These are phyloP conservation scores for Arthrobotrys musiformis DNA, from an alignment of 2,329 filamentous ascomycete species.

Conservation along the genomic window DNA sequence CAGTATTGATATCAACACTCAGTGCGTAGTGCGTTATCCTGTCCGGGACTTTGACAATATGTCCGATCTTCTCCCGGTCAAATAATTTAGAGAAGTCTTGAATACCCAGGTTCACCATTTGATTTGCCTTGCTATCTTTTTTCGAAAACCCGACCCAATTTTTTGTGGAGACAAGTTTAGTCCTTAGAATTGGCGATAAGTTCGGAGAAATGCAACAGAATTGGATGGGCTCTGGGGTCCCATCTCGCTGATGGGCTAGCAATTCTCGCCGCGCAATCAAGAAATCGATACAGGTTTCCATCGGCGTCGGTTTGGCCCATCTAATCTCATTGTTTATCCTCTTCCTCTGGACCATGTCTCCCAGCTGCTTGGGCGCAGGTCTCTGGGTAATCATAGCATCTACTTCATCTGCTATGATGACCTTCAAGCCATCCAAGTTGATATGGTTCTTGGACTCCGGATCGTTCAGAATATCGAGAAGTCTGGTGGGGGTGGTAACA, in stretches of 20 bases:
- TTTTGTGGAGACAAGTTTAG: slow-evolving; percentile 34
- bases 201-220: slow-evolving; percentile 49
- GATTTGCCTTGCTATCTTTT: slow-evolving; percentile 13
- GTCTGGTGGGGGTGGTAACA: slow-evolving; percentile 56
- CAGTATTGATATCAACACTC: slow-evolving; percentile 51
- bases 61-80: slow-evolving; percentile 30
- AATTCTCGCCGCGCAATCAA: slow-evolving; percentile 37
- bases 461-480: slow-evolving; percentile 58
- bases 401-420: slow-evolving; percentile 58
- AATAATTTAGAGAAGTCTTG: slow-evolving; percentile 47
- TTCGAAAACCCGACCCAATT: slow-evolving; percentile 31
- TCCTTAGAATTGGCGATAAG: slow-evolving; percentile 42
- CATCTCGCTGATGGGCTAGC: background rate
- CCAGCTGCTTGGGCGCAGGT: slow-evolving; percentile 16
- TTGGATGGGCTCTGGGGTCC: slow-evolving; percentile 21
- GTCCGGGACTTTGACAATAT: slow-evolving; percentile 28
- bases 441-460: slow-evolving; percentile 51
- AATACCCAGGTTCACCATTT: slow-evolving; percentile 46
- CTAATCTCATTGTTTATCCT: slow-evolving; percentile 24
- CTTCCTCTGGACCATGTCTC: slow-evolving; percentile 10
- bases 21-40: slow-evolving; percentile 50
- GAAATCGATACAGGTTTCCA: slow-evolving; percentile 46
- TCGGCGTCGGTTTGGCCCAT: slow-evolving; percentile 34
- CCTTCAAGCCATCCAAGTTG: slow-evolving; percentile 56
- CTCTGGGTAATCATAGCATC: slow-evolving; percentile 56